These are phyloP conservation scores for Carpinus fangiana DNA, from an alignment of 306 rosid genomes.

Conservation along the genomic window DNA sequence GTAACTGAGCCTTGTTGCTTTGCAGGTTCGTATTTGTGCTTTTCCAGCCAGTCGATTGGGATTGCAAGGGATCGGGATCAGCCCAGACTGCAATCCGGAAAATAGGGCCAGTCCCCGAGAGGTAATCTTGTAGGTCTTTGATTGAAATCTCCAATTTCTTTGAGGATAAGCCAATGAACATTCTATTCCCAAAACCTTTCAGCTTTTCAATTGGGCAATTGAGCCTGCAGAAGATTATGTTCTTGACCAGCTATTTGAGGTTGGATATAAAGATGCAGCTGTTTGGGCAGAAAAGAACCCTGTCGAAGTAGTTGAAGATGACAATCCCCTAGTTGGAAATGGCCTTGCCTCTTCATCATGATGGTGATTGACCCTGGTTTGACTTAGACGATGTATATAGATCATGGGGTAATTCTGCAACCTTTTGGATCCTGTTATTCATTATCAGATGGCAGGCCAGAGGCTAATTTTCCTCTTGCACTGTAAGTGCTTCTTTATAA, in stretches of 20 bases:
- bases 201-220: slow-evolving; percentile 71
- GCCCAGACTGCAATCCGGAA: slow-evolving; percentile 67
- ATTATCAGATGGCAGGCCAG: slow-evolving; percentile 22
- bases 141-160: background rate
- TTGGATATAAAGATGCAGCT: slow-evolving; percentile 84
- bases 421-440: slow-evolving; percentile 25
- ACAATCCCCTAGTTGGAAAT: slow-evolving; percentile 30
- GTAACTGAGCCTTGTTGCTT: background rate
- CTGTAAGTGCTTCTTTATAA: background rate
- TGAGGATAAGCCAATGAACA: background rate
- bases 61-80: slow-evolving; percentile 64
- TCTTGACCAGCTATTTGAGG: slow-evolving; percentile 77
- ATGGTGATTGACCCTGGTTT: background rate
- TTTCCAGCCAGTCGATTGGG: slow-evolving; percentile 80
- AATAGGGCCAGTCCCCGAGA: slow-evolving; percentile 54
- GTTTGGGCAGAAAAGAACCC: slow-evolving; percentile 88
- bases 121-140: slow-evolving; percentile 30
- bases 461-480: background rate
- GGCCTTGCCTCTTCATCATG: slow-evolving; percentile 20
- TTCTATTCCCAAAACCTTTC: slow-evolving; percentile 7
- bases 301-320: slow-evolving; percentile 59
- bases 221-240: slow-evolving; percentile 82
- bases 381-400: slow-evolving; percentile 19
- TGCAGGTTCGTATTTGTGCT: slow-evolving; percentile 84
- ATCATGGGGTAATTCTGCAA: slow-evolving; percentile 2